phyloP scores from a whole-genome alignment of 202 grass and related monocot species.

The Setaria viridis region DNA sequence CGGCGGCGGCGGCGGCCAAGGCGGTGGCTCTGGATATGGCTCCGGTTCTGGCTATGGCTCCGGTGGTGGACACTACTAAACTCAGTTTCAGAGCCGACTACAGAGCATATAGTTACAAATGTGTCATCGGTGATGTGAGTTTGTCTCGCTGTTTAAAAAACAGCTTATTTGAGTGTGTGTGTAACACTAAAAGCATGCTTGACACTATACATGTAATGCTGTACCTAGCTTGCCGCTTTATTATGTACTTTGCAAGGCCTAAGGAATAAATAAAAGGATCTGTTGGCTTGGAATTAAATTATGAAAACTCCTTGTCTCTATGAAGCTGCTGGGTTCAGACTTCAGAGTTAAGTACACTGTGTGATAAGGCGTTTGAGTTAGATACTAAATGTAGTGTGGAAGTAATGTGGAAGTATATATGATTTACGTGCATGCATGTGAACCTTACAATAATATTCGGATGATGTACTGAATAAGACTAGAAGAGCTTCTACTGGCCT shows the following conservation, averaged over 20 bases:
- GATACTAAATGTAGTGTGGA: neutral
- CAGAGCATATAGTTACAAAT: neutral
- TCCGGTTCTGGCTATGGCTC: constrained; percentile 37
- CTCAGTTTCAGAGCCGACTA: neutral
- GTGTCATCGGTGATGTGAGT: neutral
- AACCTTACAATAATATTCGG: neutral
- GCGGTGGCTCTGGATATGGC: constrained; percentile 42
- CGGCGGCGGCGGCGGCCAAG: constrained; percentile 1
- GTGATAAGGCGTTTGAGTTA: neutral
- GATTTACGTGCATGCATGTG: neutral
- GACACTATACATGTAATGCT: neutral
- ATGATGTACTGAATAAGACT: neutral
- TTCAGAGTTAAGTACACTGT: neutral
- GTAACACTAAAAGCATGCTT: constrained; percentile 20
- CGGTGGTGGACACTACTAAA: constrained; percentile 38
- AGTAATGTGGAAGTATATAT: neutral
- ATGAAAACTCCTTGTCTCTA: neutral
- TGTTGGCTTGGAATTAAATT: constrained; percentile 29
- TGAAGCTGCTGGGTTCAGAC: neutral
- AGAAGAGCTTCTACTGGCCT: neutral
- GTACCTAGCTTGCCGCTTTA: constrained; percentile 26
- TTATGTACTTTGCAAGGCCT: constrained; percentile 19
- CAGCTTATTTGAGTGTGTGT: neutral
- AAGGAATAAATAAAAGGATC: constrained; percentile 46
- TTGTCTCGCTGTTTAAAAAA: neutral